These are phyloP conservation scores for Phytophthora pistaciae DNA, from an alignment of 352 stramenopile genomes.

Conservation along the genomic window DNA sequence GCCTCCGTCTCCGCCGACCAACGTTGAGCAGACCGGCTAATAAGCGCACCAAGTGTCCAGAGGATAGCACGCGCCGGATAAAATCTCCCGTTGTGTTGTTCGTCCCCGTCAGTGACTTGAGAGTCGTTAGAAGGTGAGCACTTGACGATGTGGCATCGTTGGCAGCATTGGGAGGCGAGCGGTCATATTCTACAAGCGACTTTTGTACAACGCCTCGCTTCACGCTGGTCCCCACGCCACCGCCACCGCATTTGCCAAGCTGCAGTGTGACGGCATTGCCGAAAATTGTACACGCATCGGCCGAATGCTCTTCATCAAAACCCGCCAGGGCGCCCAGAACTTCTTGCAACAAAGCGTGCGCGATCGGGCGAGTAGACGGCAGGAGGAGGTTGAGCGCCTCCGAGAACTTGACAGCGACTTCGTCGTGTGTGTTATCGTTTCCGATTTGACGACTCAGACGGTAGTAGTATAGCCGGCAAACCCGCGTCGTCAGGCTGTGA, in stretches of 20 bases:
- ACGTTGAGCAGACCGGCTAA: slow-evolving; percentile 39
- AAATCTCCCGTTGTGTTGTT: slow-evolving; percentile 44
- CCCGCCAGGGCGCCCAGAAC: slow-evolving; percentile 32
- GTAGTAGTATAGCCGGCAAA: slow-evolving; percentile 37
- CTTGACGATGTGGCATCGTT: slow-evolving; percentile 12
- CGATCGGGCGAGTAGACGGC: slow-evolving; percentile 18
- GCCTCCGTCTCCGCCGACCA: slow-evolving; percentile 32
- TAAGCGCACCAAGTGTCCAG: slow-evolving; percentile 38
- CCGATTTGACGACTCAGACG: slow-evolving; percentile 15
- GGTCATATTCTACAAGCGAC: slow-evolving; percentile 43
- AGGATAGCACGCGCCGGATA: slow-evolving; percentile 53
- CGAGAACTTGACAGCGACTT: slow-evolving; percentile 35
- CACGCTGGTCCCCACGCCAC: slow-evolving; percentile 20
- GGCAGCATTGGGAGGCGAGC: slow-evolving; percentile 12
- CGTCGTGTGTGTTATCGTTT: slow-evolving; percentile 18
- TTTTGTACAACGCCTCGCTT: slow-evolving; percentile 49
- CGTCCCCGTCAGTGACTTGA: slow-evolving; percentile 37
- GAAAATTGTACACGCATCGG: slow-evolving; percentile 29
- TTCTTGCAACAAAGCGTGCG: slow-evolving; percentile 28
- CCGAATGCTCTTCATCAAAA: slow-evolving; percentile 16
- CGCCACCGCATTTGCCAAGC: slow-evolving; percentile 28
- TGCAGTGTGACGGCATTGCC: slow-evolving; percentile 42
- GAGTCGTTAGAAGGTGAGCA: slow-evolving; percentile 30
- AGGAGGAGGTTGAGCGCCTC: slow-evolving; percentile 41
- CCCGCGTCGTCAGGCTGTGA: slow-evolving; percentile 23